Percentiles rank a stretch among this genome's conserved stretches.
These are phyloP conservation scores for Penicillium sclerotigenum DNA, from an alignment of 2,329 filamentous ascomycete genomes.

Conservation along the genomic window DNA sequence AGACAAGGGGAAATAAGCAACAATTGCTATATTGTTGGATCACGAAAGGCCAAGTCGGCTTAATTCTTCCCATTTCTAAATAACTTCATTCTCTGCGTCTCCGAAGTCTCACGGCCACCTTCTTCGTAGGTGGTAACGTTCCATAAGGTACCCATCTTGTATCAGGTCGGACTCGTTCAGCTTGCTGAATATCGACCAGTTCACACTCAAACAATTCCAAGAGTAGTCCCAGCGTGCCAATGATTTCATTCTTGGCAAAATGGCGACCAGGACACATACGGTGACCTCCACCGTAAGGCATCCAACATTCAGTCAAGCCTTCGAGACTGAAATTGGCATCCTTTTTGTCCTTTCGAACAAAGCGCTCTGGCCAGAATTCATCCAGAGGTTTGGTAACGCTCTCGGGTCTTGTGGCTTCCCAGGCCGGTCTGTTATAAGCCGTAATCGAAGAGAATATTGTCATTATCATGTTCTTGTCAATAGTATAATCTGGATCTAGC, in stretches of 20 bases:
- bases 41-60: too few species aligned
- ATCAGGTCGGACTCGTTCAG: neutral
- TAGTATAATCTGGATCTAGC: neutral
- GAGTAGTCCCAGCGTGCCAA: neutral
- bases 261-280: neutral
- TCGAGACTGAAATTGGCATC: neutral
- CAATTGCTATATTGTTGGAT: too few species aligned
- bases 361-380: neutral
- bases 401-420: neutral
- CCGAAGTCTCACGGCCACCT: neutral
- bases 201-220: neutral
- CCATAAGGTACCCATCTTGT: neutral
- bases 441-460: neutral
- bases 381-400: neutral
- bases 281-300: neutral
- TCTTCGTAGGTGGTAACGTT: neutral
- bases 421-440: neutral
- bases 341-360: neutral
- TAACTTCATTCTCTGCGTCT: neutral
- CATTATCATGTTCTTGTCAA: neutral
- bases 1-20: too few species aligned
- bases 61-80: too few species aligned
- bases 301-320: neutral
- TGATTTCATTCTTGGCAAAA: neutral
- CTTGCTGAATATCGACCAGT: neutral